Evolutionary conservation across 2,329 filamentous ascomycete species (phyloP).

Genomic region (Trichophyton mentagrophytes): DNA sequence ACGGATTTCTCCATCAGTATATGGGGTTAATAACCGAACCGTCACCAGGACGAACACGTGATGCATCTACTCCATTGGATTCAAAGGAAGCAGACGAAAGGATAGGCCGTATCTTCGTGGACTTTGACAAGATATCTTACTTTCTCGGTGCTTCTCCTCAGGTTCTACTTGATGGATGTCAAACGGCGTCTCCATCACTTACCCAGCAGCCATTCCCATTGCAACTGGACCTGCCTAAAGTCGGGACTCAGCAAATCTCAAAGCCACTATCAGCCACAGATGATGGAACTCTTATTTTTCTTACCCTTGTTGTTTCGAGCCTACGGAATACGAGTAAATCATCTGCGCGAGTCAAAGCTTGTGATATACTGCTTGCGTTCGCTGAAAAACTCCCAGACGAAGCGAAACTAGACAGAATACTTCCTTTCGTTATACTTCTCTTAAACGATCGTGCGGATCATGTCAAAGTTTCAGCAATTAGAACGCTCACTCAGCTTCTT

Average conservation of each 20-base stretch:
- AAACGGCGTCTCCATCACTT: conserved; percentile 22
- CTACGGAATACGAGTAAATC: conserved; percentile 79
- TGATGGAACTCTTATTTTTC: conserved; percentile 83
- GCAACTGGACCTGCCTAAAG: conserved; percentile 73
- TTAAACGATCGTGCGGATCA: conserved; percentile 71
- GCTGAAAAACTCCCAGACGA: conserved; percentile 86
- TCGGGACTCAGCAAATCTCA: conserved; percentile 54
- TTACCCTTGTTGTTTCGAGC: conserved; percentile 79
- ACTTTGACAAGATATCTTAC: conserved; percentile 96
- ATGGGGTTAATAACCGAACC: conserved; percentile 93
- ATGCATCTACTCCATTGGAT: conserved; percentile 56
- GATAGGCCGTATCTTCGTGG: conserved; percentile 82
- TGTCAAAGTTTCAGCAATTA: conserved; percentile 72
- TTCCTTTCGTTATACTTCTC: conserved; percentile 77
- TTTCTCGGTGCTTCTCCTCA: conserved; percentile 65
- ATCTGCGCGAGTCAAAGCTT: conserved; percentile 75
- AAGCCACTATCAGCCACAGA: conserved; percentile 53
- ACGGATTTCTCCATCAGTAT: conserved; percentile 92
- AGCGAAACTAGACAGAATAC: conserved; percentile 81
- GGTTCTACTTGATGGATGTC: conserved; percentile 22
- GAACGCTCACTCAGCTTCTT: conserved; percentile 77
- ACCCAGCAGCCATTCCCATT: conserved; percentile 48
- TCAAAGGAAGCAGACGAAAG: conserved; percentile 81
- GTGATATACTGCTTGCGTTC: conserved; percentile 84
- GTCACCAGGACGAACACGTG: conserved; percentile 60